Percentiles rank a stretch among this genome's conserved stretches.
These are phyloP conservation scores for Rhododendron vialii DNA, from an alignment of 148 eudicot species.

Conservation along the genomic window DNA sequence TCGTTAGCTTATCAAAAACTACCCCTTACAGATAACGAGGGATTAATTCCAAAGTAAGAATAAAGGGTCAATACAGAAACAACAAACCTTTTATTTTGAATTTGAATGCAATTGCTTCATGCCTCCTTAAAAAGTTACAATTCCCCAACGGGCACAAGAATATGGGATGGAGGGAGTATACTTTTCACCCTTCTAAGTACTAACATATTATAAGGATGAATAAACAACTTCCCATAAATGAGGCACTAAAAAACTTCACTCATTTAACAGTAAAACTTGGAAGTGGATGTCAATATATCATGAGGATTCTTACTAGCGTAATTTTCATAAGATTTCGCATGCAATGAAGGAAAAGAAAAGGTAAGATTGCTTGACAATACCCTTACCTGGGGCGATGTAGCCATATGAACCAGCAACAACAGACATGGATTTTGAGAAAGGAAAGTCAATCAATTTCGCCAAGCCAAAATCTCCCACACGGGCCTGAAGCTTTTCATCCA, in stretches of 20 bases:
- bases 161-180: not conserved
- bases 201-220: not conserved
- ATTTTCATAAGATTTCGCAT: not conserved
- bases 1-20: not conserved
- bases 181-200: not conserved
- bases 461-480: conserved; percentile 93
- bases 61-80: not conserved
- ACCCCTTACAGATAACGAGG: not conserved
- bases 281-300: not conserved
- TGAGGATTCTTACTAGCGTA: not conserved
- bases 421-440: conserved; percentile 76
- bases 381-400: conserved; percentile 92
- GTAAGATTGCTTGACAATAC: not conserved
- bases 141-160: not conserved
- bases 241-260: not conserved
- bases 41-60: not conserved
- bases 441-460: conserved; percentile 84
- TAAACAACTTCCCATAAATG: not conserved
- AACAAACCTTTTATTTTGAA: not conserved
- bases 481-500: conserved; percentile 58
- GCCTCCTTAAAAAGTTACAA: not conserved
- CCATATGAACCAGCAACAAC: conserved; percentile 96
- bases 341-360: not conserved
- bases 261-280: not conserved
- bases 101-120: not conserved